Base-by-base conservation (phyloP, 345 rosid species). In the Cardamine resedifolia region DNA sequence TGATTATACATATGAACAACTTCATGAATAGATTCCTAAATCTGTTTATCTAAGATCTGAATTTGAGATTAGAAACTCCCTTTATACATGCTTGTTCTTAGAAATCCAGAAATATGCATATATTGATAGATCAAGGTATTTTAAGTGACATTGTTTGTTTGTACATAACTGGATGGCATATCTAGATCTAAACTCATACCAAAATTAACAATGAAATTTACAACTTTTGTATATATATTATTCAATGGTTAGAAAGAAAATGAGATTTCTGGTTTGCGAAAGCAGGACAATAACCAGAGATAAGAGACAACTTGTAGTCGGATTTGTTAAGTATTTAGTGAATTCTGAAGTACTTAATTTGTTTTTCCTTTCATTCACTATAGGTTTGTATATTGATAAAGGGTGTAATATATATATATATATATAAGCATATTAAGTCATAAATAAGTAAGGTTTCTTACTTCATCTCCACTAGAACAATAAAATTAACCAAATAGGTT, bases 221-320 rank as follows among this genome's bases (percentile, higher is more conserved):
- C 31, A 9, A 18, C 5, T 65, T 49, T 10, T 7, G 3, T 48
- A 23, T 45, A 10, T 38, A 31, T 10, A 23, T 5, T 3, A 36
- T 36, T 21, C 28, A 11, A 7, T 67, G 14, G 12, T 18, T 7
- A 24, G 6, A 14, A 20, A 3, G 5, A 18, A 67, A 24, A 10
- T 16, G 49, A 66, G 23, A 3, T 21, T 34, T 9, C 21, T 65
- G 3, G 34, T 15, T 49, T 66, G 31, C 0, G 58, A 36, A 33
- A 65, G 58, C 33, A 33, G 44, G 70, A 65, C 31, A 48, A 47
- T 45, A 31, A 48, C 28, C 57, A 64, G 58, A 65, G 33, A 49
- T 21, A 9, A 8, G 20, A 31, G 15, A 66, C 6, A 10, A 66
- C 7, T 23, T 51, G 10, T 8, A 1, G 16, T 23, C n/a, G 16